Base-by-base conservation (phyloP, 2,329 filamentous ascomycete genomes). In the Huntiella decipiens region DNA sequence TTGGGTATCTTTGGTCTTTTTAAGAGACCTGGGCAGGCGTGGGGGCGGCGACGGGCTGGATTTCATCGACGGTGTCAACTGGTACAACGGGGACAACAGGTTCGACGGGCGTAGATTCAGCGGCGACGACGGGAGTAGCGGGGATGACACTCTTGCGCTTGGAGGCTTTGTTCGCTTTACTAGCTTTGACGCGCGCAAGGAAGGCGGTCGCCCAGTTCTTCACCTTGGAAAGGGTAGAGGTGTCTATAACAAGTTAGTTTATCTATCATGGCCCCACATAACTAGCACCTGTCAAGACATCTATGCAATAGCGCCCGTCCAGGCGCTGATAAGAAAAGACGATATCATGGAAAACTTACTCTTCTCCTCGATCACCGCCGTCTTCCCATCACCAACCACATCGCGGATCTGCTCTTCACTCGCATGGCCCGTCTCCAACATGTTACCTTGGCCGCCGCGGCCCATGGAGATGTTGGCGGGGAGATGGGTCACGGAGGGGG, bases 371-470 rank as follows among this genome's bases (percentile, higher is more conserved):
- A 69, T 70, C 52, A 69, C 64, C 1, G 58, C 55, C 13, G 64
- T 63, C 47, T 73, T 61, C 38, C 74, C 56, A 66, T 72, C 74
- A 51, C 59, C 50, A 66, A 75, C 75, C 52, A 74, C 59, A 63
- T 68, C 73, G 54, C 75, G 71, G 13, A 71, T 71, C 41, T 60
- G 53, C 45, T 62, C 61, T 6, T 57, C 52, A 33, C 45, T 50
- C 5, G 55, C 52, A 47, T 60, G 54, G 33, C 51, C 53, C 8
- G 56, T 56, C 39, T 61, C 52, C 53, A 67, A 62, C 56, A 68
- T 68, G 57, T 77, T 77, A 44, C 72, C 73, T 7, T 68, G 71
- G 48, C 73, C 73, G 54, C 73, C 73, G 31, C 73, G 72, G 47
- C 74, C 74, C 11, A 33, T 35, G 36, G 66, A 68, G 61, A 77